These are phyloP conservation scores for Tylopilus sp. DNA, from an alignment of 1,284 basidiomycete genomes.

Conservation along the genomic window DNA sequence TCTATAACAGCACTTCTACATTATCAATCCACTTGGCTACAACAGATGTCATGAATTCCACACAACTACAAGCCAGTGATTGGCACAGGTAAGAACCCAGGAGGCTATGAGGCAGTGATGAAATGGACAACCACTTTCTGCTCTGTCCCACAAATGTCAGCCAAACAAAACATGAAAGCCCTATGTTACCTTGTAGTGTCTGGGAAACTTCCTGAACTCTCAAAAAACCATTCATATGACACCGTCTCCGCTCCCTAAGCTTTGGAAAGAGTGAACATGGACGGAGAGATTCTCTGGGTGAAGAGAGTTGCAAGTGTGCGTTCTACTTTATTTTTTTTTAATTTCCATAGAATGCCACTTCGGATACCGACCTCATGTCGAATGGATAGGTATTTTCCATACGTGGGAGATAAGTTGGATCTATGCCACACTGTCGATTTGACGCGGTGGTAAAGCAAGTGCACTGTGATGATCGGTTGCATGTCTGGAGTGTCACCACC, in stretches of 20 bases:
- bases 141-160: no score
- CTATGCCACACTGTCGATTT: constrained; percentile 16
- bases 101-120: no score
- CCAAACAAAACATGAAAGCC: no score
- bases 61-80: no score
- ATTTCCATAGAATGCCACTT: not conserved
- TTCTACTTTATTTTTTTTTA: not conserved
- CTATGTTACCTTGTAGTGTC: no score
- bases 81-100: no score
- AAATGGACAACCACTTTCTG: no score
- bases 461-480: constrained; percentile 15
- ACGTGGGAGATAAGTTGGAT: constrained; percentile 16
- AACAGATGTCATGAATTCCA: no score
- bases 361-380: not conserved
- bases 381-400: constrained; percentile 13
- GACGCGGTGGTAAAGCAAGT: constrained; percentile 14
- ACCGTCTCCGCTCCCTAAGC: constrained; percentile 8
- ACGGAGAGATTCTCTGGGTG: constrained; percentile 17
- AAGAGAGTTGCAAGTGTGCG: constrained; percentile 12
- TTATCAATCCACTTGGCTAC: no score
- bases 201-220: no score
- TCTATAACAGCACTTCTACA: no score
- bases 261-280: constrained; percentile 24
- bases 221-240: no score
- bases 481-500: constrained; percentile 14